phyloP scores from a whole-genome alignment of 2,329 filamentous ascomycete species.

The Nannizzia gypsea region DNA sequence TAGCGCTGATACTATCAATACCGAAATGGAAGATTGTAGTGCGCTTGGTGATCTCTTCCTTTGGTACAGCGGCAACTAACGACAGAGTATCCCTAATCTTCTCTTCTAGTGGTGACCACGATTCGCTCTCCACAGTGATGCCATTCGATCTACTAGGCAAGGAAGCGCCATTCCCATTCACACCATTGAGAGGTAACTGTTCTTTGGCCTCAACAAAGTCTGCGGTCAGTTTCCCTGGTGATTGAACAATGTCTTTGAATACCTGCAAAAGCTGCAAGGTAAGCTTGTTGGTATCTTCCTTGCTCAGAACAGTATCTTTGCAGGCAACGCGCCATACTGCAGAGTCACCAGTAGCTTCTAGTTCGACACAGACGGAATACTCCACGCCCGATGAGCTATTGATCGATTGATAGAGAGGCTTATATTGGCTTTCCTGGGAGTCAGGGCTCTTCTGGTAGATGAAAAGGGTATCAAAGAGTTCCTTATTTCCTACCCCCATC shows the following conservation, averaged over 20 bases:
- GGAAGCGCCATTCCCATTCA: not conserved
- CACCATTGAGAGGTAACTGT: constrained; percentile 25
- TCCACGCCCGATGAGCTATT: constrained; percentile 58
- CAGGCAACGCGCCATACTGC: constrained; percentile 64
- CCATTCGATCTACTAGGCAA: not conserved
- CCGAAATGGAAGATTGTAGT: constrained; percentile 72
- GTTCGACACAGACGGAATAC: constrained; percentile 71
- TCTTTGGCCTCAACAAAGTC: constrained; percentile 41
- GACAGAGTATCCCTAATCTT: constrained; percentile 39
- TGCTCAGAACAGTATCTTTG: constrained; percentile 44
- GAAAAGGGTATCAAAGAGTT: constrained; percentile 54
- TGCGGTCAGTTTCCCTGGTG: constrained; percentile 42
- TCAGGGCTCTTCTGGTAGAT: constrained; percentile 50
- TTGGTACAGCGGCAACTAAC: constrained; percentile 49
- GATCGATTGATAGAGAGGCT: constrained; percentile 49
- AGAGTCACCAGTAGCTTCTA: constrained; percentile 48
- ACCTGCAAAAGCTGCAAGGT: constrained; percentile 49
- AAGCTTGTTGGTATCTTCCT: constrained; percentile 38
- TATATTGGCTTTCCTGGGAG: constrained; percentile 11
- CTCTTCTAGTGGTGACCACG: constrained; percentile 25
- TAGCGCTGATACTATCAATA: constrained; percentile 82
- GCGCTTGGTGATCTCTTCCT: constrained; percentile 45
- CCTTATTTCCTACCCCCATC: constrained; percentile 32
- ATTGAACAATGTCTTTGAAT: constrained; percentile 44
- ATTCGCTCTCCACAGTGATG: too few species aligned